Evolutionary conservation across 2,329 filamentous ascomycete species (phyloP).

Genomic region (Chrysosporium queenslandicum): DNA sequence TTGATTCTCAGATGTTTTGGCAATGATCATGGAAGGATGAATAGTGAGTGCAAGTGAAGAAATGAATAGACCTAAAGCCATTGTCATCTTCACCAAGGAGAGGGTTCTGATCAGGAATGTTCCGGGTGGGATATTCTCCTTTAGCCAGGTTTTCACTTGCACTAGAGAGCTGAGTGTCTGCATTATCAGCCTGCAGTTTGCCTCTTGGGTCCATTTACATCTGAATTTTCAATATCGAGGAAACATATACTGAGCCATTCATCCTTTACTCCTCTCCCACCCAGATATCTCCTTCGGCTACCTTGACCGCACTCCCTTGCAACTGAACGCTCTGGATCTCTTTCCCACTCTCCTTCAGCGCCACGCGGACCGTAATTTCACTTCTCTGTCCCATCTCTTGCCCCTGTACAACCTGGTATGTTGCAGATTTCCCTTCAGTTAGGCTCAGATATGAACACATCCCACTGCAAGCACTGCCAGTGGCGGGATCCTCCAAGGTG

Average conservation of each 20-base stretch:
- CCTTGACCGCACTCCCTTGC: conserved; percentile 17
- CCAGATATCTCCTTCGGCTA: conserved; percentile 16
- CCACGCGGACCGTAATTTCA: conserved; percentile 40
- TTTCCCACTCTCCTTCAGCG: conserved; percentile 26
- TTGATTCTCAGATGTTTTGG: background rate
- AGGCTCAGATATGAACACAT: conserved; percentile 38
- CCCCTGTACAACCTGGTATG: conserved; percentile 36
- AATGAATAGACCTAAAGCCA: background rate
- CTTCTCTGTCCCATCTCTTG: conserved; percentile 45
- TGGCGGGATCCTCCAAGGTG: conserved; percentile 41
- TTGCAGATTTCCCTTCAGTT: conserved; percentile 24
- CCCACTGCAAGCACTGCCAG: conserved; percentile 42
- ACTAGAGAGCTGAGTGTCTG: background rate
- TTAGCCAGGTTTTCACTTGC: background rate
- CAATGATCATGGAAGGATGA: background rate
- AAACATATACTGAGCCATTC: too few species aligned
- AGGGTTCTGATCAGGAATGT: background rate
- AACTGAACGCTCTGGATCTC: conserved; percentile 16
- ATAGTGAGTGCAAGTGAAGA: background rate
- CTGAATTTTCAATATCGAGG: too few species aligned
- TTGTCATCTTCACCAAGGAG: background rate
- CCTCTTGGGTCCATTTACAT: too few species aligned
- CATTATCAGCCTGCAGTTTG: background rate
- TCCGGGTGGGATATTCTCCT: background rate
- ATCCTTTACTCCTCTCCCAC: conserved; percentile 12